Conservation (phyloP, 768 basidiomycete genomes). For the Tylopilus plumbeoviolaceoides region DNA sequence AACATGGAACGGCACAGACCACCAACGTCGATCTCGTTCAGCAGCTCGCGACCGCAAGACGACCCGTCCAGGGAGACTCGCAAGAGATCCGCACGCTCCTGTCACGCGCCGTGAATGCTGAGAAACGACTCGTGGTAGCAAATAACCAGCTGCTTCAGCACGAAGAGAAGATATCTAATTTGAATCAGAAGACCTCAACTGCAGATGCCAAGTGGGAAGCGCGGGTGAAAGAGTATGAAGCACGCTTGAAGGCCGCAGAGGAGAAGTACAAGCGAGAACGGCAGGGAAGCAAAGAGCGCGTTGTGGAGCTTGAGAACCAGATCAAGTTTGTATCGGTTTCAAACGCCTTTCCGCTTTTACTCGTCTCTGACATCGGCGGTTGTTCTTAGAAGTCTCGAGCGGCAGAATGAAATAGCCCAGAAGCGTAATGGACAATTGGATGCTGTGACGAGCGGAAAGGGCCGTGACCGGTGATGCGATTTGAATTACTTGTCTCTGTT, state of each 20-base stretch:
- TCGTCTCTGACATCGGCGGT: not conserved
- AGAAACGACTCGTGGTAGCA: constrained; percentile 80
- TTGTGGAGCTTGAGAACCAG: constrained; percentile 64
- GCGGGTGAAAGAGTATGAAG: constrained; percentile 90
- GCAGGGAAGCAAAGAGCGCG: constrained; percentile 89
- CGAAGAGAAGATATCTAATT: constrained; percentile 77
- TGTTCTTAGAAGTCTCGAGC: constrained; percentile 59
- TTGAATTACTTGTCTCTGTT: not conserved
- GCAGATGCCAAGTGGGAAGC: constrained; percentile 93
- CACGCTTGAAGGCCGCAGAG: constrained; percentile 73
- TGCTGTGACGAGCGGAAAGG: constrained; percentile 22
- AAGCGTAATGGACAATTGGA: constrained; percentile 51
- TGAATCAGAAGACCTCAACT: constrained; percentile 65
- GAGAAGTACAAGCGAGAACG: constrained; percentile 91
- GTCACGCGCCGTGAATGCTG: constrained; percentile 76
- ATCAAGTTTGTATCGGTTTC: constrained; percentile 60
- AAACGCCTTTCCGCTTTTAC: not conserved
- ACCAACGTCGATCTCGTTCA: constrained; percentile 70
- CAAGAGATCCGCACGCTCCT: constrained; percentile 69
- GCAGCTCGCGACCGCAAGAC: constrained; percentile 61
- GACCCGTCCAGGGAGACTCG: constrained; percentile 54
- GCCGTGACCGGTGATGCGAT: constrained; percentile 19
- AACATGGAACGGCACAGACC: constrained; percentile 37
- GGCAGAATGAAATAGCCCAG: constrained; percentile 75
- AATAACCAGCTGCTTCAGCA: constrained; percentile 80